Evolutionary conservation across 768 basidiomycete species (phyloP).

Genomic region (Suillus luteus): DNA sequence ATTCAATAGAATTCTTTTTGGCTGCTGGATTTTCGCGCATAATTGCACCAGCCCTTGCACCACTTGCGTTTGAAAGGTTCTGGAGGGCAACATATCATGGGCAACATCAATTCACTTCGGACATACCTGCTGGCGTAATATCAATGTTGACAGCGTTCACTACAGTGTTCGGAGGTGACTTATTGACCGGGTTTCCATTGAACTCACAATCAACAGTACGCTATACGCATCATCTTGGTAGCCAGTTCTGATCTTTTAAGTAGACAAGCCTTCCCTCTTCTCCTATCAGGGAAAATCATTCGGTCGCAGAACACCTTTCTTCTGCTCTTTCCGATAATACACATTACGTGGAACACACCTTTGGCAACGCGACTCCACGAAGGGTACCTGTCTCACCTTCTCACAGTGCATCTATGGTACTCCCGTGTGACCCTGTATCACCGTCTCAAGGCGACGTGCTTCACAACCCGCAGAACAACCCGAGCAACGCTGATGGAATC

Average conservation of each 20-base stretch:
- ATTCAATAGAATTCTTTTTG: slow-evolving; percentile 47
- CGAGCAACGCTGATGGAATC: background rate
- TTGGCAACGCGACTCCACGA: background rate
- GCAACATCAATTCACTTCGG: slow-evolving; percentile 35
- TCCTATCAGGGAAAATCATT: background rate
- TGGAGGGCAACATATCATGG: slow-evolving; percentile 60
- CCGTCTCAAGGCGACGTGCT: background rate
- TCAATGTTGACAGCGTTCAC: slow-evolving; percentile 47
- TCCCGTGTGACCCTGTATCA: background rate
- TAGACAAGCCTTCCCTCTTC: slow-evolving; percentile 3
- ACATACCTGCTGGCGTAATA: slow-evolving; percentile 46
- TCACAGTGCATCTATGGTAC: background rate
- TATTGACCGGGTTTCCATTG: slow-evolving; percentile 47
- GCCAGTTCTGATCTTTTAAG: background rate
- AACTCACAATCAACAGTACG: slow-evolving; percentile 36
- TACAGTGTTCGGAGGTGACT: slow-evolving; percentile 49
- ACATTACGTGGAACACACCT: background rate
- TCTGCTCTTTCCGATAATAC: background rate
- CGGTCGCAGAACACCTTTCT: background rate
- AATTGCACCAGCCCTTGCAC: slow-evolving; percentile 49
- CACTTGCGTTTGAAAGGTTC: slow-evolving; percentile 54
- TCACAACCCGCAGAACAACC: background rate
- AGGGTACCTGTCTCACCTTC: background rate
- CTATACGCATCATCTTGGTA: background rate
- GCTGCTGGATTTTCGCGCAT: slow-evolving; percentile 52